Base-by-base conservation (phyloP, 2,329 filamentous ascomycete species). In the Clathrospora elynae region DNA sequence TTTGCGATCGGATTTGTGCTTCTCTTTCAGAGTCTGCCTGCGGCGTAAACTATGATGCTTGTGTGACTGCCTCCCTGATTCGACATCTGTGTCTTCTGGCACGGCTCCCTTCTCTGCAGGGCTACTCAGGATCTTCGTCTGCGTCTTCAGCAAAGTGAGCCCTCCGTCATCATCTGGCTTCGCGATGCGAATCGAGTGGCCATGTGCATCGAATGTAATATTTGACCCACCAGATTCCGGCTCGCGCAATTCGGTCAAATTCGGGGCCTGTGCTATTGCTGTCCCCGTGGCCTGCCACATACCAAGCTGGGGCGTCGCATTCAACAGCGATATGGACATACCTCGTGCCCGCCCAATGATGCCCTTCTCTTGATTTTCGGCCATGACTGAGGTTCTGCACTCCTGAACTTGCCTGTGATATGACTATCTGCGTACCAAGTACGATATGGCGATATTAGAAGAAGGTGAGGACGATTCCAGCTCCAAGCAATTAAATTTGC, bases 251-350 rank as follows among this genome's bases (percentile, higher is more conserved):
- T 76, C 72, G 19, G 57, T 56, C 13, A 75, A 29, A 1, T 71
- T 71, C 1, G 73, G 73, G 18, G 73, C 71, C 50, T 67, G 68
- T 12, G 71, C 61, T 9, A 68, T 71, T 1, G 65, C 64, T 9
- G 54, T 64, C 12, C 67, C 73, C 2, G 71, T 71, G 1, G 73
- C 73, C 13, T 73, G 70, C 70, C 68, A 71, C 61, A 72, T 70
- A 35, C 71, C 71, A 3, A 64, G 57, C 13, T 71, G 71, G 2
- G 66, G 60, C 32, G 67, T 48, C 12, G 63, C 56, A 23, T 71
- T 65, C 34, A 68, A 59, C 22, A 66, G 38, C 40, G 59, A 66
- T 22, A 64, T 42, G 13, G 66, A 68, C 11, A 59, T 59, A 13
- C 62, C 46, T 12, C 66, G 64, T 6, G 53, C 50, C 13, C 53